These are phyloP conservation scores for Debaryomyces sp. DNA, from an alignment of 1,139 yeast species.

Conservation along the genomic window DNA sequence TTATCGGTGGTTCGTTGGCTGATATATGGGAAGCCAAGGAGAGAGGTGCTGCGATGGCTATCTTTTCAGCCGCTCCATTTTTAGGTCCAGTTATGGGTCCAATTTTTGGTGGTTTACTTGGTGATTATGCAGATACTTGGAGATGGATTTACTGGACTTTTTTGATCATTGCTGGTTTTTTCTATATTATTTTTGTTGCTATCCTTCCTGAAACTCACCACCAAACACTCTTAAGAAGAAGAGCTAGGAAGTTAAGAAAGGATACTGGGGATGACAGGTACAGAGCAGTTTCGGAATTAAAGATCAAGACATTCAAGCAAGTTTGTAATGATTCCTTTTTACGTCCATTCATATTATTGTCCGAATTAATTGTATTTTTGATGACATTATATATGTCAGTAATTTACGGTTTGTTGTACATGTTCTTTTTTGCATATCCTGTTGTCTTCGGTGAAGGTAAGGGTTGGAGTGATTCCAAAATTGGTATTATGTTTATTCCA, in stretches of 20 bases:
- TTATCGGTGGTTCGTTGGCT: slow-evolving; percentile 78
- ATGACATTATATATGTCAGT: slow-evolving; percentile 64
- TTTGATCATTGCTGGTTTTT: slow-evolving; percentile 57
- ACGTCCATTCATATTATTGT: slow-evolving; percentile 52
- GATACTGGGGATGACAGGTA: slow-evolving; percentile 57
- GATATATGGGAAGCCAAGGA: slow-evolving; percentile 68
- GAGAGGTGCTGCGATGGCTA: slow-evolving; percentile 77
- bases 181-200: slow-evolving; percentile 40
- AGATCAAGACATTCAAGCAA: slow-evolving; percentile 41
- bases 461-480: slow-evolving; percentile 58
- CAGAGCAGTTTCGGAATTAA: slow-evolving; percentile 50
- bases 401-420: slow-evolving; percentile 56
- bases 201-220: slow-evolving; percentile 64
- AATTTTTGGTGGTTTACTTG: slow-evolving; percentile 70
- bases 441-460: slow-evolving; percentile 67
- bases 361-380: slow-evolving; percentile 58
- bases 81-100: slow-evolving; percentile 51
- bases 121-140: slow-evolving; percentile 67
- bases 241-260: slow-evolving; percentile 58
- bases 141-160: slow-evolving; percentile 76
- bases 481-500: slow-evolving; percentile 74
- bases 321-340: slow-evolving; percentile 50
- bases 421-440: slow-evolving; percentile 72
- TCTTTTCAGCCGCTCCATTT: slow-evolving; percentile 30
- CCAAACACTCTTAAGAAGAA: slow-evolving; percentile 48